phyloP scores from a whole-genome alignment of 495 filamentous ascomycete species.

The Apodospora peruviana region DNA sequence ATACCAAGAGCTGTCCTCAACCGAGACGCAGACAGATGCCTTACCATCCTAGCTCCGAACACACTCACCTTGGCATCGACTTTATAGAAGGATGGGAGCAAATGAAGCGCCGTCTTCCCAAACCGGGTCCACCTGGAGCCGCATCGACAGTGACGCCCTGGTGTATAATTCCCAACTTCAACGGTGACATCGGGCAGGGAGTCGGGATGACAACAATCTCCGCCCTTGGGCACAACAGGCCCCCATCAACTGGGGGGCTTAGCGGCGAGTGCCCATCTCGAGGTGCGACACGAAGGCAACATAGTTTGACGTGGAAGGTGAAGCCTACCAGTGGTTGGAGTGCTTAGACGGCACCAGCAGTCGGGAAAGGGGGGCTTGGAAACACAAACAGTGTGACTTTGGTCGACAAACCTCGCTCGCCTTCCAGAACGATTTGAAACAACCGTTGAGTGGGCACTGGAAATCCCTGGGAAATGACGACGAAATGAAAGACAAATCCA shows the following conservation, averaged over 20 bases:
- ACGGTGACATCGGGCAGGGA: background rate
- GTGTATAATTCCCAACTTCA: too few species aligned
- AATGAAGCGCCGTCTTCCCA: background rate
- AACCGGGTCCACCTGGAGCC: background rate
- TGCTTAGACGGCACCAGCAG: background rate
- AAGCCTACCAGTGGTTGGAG: background rate
- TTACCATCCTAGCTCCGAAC: background rate
- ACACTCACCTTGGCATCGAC: background rate
- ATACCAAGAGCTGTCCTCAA: too few species aligned
- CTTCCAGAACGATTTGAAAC: constrained; percentile 8
- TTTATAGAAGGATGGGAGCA: background rate
- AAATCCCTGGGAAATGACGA: constrained; percentile 3
- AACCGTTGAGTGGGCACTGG: constrained; percentile 2
- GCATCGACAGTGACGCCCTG: background rate
- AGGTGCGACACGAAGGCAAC: constrained; percentile 1
- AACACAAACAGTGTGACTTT: background rate
- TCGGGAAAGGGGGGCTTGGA: background rate
- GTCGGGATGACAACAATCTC: background rate
- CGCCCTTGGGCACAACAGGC: background rate
- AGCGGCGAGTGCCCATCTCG: background rate
- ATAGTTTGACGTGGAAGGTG: background rate
- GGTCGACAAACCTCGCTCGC: background rate
- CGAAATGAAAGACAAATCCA: background rate
- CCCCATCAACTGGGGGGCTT: background rate
- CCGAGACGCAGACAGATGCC: background rate